Conservation (phyloP, 345 rosid genomes). For the Trapa bicornis region DNA sequence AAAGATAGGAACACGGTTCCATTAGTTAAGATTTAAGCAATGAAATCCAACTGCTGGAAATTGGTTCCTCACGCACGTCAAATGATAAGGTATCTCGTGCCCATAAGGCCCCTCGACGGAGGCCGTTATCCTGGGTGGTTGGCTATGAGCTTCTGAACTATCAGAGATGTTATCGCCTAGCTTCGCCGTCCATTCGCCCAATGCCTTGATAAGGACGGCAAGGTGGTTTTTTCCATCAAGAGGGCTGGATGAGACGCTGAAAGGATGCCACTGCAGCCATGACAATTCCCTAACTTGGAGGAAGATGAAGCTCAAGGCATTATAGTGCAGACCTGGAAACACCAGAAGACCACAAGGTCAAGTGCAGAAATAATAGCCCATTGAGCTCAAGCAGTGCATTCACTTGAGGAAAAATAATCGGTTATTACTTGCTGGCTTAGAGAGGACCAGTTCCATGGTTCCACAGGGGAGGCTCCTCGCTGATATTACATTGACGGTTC, state of each 20-base stretch:
- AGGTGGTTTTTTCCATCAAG: conserved; percentile 55
- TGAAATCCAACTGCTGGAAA: neutral
- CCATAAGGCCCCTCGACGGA: conserved; percentile 91
- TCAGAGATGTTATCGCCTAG: conserved; percentile 36
- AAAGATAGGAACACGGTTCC: neutral
- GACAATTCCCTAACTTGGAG: conserved; percentile 75
- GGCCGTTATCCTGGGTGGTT: conserved; percentile 36
- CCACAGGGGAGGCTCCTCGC: conserved; percentile 74
- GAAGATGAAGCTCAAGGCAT: conserved; percentile 78
- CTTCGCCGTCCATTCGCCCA: conserved; percentile 68
- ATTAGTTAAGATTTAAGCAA: neutral
- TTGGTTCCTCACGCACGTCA: conserved; percentile 28
- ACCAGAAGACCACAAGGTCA: neutral
- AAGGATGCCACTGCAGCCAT: conserved; percentile 98
- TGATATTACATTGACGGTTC: conserved; percentile 54
- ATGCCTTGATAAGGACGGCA: conserved; percentile 66
- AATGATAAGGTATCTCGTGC: conserved; percentile 67
- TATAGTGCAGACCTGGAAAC: conserved; percentile 49
- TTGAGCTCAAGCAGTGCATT: neutral
- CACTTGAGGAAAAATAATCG: neutral
- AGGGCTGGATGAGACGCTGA: conserved; percentile 91
- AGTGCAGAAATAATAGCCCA: neutral
- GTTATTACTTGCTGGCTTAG: conserved; percentile 60
- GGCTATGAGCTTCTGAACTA: conserved; percentile 21
- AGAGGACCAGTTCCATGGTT: conserved; percentile 54